phyloP scores from a whole-genome alignment of 2,329 filamentous ascomycete species.

The Colletotrichum incanum region DNA sequence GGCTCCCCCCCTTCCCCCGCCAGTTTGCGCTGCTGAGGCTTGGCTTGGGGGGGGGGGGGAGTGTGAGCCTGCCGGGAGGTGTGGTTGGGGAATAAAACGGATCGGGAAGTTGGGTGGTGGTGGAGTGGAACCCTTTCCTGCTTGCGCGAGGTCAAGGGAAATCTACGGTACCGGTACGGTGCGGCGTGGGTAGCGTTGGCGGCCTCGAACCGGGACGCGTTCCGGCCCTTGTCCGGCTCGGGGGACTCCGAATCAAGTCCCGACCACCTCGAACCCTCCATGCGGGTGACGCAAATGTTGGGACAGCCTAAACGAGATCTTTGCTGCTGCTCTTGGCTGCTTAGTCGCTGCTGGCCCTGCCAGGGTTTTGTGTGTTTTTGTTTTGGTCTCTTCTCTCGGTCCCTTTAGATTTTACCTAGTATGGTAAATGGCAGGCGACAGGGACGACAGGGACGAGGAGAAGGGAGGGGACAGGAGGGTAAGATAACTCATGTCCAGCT shows the following conservation, averaged over 20 bases:
- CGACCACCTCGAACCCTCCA: not conserved
- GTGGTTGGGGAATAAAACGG: not conserved
- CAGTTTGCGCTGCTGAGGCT: slow-evolving; percentile 10
- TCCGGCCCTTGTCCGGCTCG: slow-evolving; percentile 33
- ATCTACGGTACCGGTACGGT: not conserved
- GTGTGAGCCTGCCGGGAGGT: not conserved
- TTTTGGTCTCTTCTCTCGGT: not conserved
- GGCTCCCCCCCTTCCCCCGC: slow-evolving; percentile 14
- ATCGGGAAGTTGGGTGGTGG: not conserved
- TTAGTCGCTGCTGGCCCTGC: not conserved
- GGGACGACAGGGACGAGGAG: not conserved
- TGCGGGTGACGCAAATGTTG: too few relatives aligned
- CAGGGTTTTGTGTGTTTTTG: not conserved
- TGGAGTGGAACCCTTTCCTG: not conserved
- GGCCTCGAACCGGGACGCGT: slow-evolving; percentile 23
- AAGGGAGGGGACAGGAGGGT: not conserved
- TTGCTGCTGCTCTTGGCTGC: not conserved
- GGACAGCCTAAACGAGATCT: not conserved
- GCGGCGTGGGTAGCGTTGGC: slow-evolving; percentile 8
- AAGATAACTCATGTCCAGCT: not conserved
- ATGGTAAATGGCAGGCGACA: not conserved
- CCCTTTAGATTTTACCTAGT: not conserved
- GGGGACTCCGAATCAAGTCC: slow-evolving; percentile 18
- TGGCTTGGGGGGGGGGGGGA: too few relatives aligned
- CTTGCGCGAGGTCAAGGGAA: not conserved